phyloP scores from a whole-genome alignment of 2,329 filamentous ascomycete genomes.

The Celoporthe dispersa region DNA sequence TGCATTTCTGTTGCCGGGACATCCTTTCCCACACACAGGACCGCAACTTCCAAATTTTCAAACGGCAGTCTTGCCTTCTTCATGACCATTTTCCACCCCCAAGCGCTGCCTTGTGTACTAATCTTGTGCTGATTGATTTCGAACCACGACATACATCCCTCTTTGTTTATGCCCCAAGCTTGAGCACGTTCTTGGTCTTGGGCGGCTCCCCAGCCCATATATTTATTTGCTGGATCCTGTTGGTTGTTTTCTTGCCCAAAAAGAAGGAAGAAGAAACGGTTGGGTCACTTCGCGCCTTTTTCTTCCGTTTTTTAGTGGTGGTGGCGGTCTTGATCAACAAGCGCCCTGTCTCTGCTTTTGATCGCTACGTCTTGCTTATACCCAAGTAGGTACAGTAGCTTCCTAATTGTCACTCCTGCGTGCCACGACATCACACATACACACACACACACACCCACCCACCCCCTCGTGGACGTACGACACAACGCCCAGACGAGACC shows the following conservation, averaged over 20 bases:
- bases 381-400: conserved; percentile 23
- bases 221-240: conserved; percentile 12
- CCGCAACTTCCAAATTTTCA: conserved; percentile 22
- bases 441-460: too few species aligned
- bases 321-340: conserved; percentile 14
- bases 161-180: conserved; percentile 4
- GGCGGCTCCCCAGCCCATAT: conserved; percentile 11
- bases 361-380: conserved; percentile 22
- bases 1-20: conserved; percentile 21
- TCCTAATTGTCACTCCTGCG: conserved; percentile 23
- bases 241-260: neutral
- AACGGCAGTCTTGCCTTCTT: conserved; percentile 12
- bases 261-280: conserved; percentile 6
- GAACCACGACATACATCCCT: conserved; percentile 15
- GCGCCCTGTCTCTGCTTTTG: conserved; percentile 20
- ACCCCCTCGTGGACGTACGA: conserved; percentile 24
- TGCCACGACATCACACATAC: conserved; percentile 30
- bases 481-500: conserved; percentile 25
- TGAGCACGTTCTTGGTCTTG: conserved; percentile 9
- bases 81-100: conserved; percentile 5
- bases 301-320: neutral
- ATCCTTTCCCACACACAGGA: conserved; percentile 27
- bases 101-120: conserved; percentile 26
- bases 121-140: conserved; percentile 15
- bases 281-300: conserved; percentile 4